Evolutionary conservation across 176 grass and related monocot genomes (phyloP).

Genomic region (Rhynchospora pubera): DNA sequence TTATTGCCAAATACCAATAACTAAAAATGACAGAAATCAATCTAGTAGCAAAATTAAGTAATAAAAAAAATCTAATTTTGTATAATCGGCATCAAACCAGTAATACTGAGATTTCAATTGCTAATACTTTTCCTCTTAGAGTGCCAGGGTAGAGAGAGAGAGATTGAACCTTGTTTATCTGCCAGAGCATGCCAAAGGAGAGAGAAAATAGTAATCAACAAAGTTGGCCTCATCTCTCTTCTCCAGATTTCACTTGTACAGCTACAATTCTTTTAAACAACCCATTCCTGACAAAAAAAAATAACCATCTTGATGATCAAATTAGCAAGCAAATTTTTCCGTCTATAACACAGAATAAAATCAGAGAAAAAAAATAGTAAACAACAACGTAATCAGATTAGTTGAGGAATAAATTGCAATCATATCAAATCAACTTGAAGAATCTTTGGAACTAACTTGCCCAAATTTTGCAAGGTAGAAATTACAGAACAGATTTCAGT

Average conservation of each 20-base stretch:
- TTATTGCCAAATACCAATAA: neutral
- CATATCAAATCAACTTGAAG: neutral
- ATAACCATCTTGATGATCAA: neutral
- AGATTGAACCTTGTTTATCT: constrained; percentile 15
- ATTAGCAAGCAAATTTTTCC: neutral
- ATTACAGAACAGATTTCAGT: too few species aligned
- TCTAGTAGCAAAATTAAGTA: neutral
- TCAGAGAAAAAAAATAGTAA: neutral
- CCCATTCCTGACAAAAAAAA: constrained; percentile 9
- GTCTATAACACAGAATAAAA: neutral
- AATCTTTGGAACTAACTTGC: too few species aligned
- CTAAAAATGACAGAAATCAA: neutral
- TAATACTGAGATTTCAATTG: neutral
- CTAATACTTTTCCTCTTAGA: neutral
- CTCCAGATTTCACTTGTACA: neutral
- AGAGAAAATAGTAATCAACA: constrained; percentile 12
- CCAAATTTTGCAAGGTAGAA: too few species aligned
- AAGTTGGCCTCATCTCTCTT: constrained; percentile 11
- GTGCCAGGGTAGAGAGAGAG: neutral
- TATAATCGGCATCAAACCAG: neutral
- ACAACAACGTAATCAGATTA: neutral
- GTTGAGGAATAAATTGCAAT: neutral
- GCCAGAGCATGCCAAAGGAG: constrained; percentile 11
- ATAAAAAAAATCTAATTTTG: neutral
- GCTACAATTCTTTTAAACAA: neutral